Evolutionary conservation across 352 stramenopile species (phyloP).

Genomic region (Globisporangium barbulae): DNA sequence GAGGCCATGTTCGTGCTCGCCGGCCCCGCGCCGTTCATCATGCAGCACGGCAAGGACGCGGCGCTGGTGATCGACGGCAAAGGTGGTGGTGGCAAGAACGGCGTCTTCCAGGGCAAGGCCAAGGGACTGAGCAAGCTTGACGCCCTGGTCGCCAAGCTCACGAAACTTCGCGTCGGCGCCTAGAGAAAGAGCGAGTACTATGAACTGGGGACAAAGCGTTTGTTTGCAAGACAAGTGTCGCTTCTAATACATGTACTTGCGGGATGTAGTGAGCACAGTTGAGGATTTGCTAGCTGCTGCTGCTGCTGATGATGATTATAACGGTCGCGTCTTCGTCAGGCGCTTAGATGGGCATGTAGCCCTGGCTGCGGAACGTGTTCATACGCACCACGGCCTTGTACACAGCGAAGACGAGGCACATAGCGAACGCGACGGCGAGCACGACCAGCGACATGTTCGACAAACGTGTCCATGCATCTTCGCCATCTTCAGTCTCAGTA

Average conservation of each 20-base stretch:
- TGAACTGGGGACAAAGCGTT: not conserved
- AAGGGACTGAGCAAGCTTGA: slow-evolving; percentile 51
- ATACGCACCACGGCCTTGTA: slow-evolving; percentile 53
- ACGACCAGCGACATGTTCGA: slow-evolving; percentile 38
- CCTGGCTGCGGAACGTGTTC: slow-evolving; percentile 33
- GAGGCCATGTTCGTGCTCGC: slow-evolving; percentile 73
- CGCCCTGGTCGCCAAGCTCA: slow-evolving; percentile 39
- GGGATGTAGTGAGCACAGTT: not conserved
- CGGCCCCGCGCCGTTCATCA: slow-evolving; percentile 53
- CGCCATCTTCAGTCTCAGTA: not conserved
- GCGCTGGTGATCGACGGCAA: slow-evolving; percentile 68
- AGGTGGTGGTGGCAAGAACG: slow-evolving; percentile 69
- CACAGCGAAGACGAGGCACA: slow-evolving; percentile 43
- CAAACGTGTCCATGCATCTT: slow-evolving; percentile 16
- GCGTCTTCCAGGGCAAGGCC: slow-evolving; percentile 77
- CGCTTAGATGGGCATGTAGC: slow-evolving; percentile 43
- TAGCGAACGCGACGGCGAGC: slow-evolving; percentile 38
- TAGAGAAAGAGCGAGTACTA: slow-evolving; percentile 1
- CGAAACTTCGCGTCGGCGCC: slow-evolving; percentile 24
- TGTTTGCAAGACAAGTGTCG: not conserved
- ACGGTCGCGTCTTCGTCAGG: not conserved
- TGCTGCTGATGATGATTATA: not conserved
- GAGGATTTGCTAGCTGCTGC: not conserved
- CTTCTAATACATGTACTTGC: slow-evolving; percentile 8
- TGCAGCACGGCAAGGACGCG: slow-evolving; percentile 45